Evolutionary conservation across 768 basidiomycete species (phyloP).

Genomic region (Agaricus bisporus): DNA sequence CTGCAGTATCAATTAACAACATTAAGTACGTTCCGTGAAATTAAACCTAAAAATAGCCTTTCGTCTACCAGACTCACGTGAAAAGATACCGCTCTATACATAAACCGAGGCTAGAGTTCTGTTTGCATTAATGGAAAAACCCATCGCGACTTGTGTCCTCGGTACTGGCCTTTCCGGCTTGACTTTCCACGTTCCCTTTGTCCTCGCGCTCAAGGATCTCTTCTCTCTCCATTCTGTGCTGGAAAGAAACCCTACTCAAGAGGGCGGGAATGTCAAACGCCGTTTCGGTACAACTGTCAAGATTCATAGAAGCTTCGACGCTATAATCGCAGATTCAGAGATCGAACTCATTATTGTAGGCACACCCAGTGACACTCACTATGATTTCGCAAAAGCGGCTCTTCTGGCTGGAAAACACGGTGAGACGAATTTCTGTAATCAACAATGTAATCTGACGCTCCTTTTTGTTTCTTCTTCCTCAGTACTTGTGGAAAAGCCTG

Average conservation of each 20-base stretch:
- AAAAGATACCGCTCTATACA: background rate
- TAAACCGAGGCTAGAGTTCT: too few relatives aligned
- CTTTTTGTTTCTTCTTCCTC: background rate
- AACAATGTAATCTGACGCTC: background rate
- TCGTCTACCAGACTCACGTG: background rate
- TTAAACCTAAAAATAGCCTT: background rate
- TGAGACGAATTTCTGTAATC: conserved; percentile 18
- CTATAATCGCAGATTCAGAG: conserved; percentile 54
- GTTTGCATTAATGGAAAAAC: conserved; percentile 25
- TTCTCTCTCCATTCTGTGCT: conserved; percentile 73
- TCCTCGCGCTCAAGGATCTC: conserved; percentile 62
- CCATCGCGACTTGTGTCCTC: conserved; percentile 66
- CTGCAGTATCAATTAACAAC: conserved; percentile 1
- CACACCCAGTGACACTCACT: conserved; percentile 75
- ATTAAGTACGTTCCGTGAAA: conserved; percentile 12
- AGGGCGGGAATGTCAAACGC: conserved; percentile 59
- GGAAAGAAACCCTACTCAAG: conserved; percentile 57
- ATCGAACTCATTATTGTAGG: conserved; percentile 66
- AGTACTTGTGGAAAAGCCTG: conserved; percentile 81
- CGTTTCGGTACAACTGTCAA: conserved; percentile 53
- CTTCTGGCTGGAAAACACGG: conserved; percentile 72
- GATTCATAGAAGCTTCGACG: conserved; percentile 55
- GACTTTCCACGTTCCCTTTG: conserved; percentile 78
- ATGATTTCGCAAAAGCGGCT: conserved; percentile 55
- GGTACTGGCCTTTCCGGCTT: conserved; percentile 73